Evolutionary conservation across 371 early-diverging fungal genomes (phyloP).

Genomic region (Mortierella sp.): DNA sequence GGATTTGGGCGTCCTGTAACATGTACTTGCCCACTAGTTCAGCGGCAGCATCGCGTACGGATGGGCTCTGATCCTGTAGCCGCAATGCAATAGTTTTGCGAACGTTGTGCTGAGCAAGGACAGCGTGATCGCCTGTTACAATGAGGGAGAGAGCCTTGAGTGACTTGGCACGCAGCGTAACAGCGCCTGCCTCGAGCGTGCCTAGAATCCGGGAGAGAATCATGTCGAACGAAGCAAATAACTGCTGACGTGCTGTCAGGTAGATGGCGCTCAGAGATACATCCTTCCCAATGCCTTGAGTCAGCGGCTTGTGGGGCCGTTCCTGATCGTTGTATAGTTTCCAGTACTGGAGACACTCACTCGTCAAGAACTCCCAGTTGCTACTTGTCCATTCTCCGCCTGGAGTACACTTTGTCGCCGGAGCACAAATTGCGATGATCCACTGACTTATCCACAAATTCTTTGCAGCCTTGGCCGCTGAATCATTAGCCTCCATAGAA

Average conservation of each 20-base stretch:
- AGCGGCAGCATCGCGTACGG: constrained; percentile 92
- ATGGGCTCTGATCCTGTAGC: constrained; percentile 83
- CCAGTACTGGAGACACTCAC: constrained; percentile 25
- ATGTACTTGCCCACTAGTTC: constrained; percentile 88
- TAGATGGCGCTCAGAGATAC: constrained; percentile 51
- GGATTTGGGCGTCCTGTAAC: constrained; percentile 66
- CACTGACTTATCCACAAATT: constrained; percentile 41
- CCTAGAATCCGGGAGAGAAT: constrained; percentile 71
- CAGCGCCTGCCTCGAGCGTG: constrained; percentile 72
- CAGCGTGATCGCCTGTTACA: constrained; percentile 69
- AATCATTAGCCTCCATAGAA: constrained; percentile 25
- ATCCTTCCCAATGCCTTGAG: neutral
- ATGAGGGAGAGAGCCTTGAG: constrained; percentile 80
- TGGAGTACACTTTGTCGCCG: constrained; percentile 1
- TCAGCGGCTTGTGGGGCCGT: neutral
- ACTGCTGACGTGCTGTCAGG: constrained; percentile 64
- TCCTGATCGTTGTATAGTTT: constrained; percentile 24
- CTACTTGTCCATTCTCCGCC: constrained; percentile 8
- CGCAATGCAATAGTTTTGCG: constrained; percentile 76
- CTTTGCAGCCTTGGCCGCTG: constrained; percentile 30
- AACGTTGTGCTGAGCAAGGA: constrained; percentile 68
- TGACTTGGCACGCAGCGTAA: constrained; percentile 78
- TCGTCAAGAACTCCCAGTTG: constrained; percentile 21
- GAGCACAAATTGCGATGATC: constrained; percentile 14
- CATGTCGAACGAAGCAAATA: constrained; percentile 76